Base-by-base conservation (phyloP, 148 eudicot species). In the Vaccinium darrowii region DNA sequence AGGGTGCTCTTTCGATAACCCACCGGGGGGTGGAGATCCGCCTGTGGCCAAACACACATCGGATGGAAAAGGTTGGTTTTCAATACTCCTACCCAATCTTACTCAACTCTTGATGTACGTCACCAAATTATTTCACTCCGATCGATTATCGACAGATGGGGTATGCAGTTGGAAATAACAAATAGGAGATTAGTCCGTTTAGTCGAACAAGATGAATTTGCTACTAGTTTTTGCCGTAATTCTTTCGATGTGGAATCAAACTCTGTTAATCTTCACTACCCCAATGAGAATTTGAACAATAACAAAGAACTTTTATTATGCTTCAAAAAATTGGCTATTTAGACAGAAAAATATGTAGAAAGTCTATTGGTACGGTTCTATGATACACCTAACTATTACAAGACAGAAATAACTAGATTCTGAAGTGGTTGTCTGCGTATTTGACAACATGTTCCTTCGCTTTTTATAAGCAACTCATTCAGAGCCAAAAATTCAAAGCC, bases 21-120 rank as follows among this genome's bases (percentile, higher is more conserved):
- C 72, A 21, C 76, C 33, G 47, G 74, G 30, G 33, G 57, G 15
- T 84, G 84, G n/a, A 63, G 54, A 67, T 75, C 39, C 73, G 75
- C 56, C 0, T 39, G 72, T 7, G 33, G 75, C 65, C 16, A 58
- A 71, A 8, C 62, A 43, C 33, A 73, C 15, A 27, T 75, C 51
- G 10, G 82, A 49, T 65, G 78, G 71, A 80, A 75, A 33, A 76
- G 91, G 91, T 87, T 30, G 16, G 83, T 86, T 63, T 21, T 23
- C 36, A 27, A 39, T 69, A 39, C 6, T 75, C 53, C 39, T 51
- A 7, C 33, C 21, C 13, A 33, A 72, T 72, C 39, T 13, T 6
- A 72, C 19, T 18, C 33, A 72, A 3, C 49, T 30, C 47, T 30
- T 30, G 25, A 58, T 47, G 16, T 62, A 6, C n/a, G 14, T 56